Evolutionary conservation across 306 rosid species (phyloP).

Genomic region (Sphenostylis stenocarpa): DNA sequence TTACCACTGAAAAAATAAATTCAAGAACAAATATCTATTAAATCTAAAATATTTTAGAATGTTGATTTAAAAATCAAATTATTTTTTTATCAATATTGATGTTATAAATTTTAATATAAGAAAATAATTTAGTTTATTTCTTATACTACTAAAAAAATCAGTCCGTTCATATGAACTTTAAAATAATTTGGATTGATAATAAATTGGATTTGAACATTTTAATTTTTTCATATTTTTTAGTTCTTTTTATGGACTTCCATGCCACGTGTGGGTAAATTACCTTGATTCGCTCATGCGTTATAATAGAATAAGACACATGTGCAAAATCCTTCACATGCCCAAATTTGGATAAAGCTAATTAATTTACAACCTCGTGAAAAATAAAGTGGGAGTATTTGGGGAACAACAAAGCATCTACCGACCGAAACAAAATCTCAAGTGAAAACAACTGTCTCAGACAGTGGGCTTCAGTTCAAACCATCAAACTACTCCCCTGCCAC

Average conservation of each 20-base stretch:
- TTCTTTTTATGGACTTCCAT: neutral
- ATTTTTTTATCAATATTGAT: too few relatives aligned
- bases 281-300: neutral
- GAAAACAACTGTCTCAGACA: slow-evolving; percentile 53
- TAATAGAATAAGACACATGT: neutral
- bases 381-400: slow-evolving; percentile 29
- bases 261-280: neutral
- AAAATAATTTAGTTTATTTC: too few relatives aligned
- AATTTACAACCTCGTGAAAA: neutral
- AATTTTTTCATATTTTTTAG: too few relatives aligned
- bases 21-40: too few relatives aligned
- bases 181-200: too few relatives aligned
- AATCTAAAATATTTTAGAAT: too few relatives aligned
- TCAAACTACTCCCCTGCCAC: slow-evolving; percentile 34
- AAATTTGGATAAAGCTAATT: neutral
- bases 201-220: too few relatives aligned
- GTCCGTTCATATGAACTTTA: too few relatives aligned
- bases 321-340: slow-evolving; percentile 17
- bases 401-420: slow-evolving; percentile 5
- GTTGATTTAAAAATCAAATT: too few relatives aligned
- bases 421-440: slow-evolving; percentile 27
- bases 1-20: too few relatives aligned
- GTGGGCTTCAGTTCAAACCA: slow-evolving; percentile 59
- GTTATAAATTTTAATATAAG: too few relatives aligned
- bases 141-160: too few relatives aligned